phyloP scores from a whole-genome alignment of 331 rosid genomes.

The Spiraea crenata region DNA sequence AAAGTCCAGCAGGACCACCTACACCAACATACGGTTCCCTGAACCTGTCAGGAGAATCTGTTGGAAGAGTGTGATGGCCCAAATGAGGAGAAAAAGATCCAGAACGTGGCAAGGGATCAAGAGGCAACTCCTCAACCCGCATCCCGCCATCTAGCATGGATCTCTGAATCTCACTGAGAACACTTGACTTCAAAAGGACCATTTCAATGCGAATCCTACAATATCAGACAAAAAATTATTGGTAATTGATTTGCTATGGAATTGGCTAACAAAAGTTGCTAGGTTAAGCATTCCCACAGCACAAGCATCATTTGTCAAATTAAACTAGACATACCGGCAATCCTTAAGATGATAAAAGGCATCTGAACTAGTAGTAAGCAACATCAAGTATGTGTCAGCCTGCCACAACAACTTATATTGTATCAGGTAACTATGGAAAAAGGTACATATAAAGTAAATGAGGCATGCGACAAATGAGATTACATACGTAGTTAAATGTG shows the following conservation, averaged over 20 bases:
- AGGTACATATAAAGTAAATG: neutral
- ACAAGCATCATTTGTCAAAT: conserved; percentile 12
- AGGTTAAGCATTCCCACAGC: conserved; percentile 14
- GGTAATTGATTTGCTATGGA: neutral
- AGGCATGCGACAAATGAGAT: neutral
- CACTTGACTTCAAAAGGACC: conserved; percentile 85
- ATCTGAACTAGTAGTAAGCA: conserved; percentile 81
- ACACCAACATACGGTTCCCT: conserved; percentile 51
- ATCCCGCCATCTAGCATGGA: conserved; percentile 94
- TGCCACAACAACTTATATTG: conserved; percentile 33
- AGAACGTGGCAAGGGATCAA: conserved; percentile 52
- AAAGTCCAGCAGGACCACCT: conserved; percentile 91
- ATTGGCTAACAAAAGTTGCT: neutral
- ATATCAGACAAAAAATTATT: conserved; percentile 31
- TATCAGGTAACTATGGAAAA: neutral
- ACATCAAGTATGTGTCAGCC: conserved; percentile 80
- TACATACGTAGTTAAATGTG: neutral
- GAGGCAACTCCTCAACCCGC: conserved; percentile 89
- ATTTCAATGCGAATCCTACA: conserved; percentile 77
- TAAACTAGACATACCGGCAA: conserved; percentile 61
- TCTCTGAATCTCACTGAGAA: conserved; percentile 95
- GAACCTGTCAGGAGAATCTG: conserved; percentile 78
- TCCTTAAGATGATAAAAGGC: conserved; percentile 92
- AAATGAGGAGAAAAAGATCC: conserved; percentile 58
- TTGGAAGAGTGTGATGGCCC: conserved; percentile 58